phyloP scores from a whole-genome alignment of 192 early-diverging fungal genomes.

The Coemansia sp. region DNA sequence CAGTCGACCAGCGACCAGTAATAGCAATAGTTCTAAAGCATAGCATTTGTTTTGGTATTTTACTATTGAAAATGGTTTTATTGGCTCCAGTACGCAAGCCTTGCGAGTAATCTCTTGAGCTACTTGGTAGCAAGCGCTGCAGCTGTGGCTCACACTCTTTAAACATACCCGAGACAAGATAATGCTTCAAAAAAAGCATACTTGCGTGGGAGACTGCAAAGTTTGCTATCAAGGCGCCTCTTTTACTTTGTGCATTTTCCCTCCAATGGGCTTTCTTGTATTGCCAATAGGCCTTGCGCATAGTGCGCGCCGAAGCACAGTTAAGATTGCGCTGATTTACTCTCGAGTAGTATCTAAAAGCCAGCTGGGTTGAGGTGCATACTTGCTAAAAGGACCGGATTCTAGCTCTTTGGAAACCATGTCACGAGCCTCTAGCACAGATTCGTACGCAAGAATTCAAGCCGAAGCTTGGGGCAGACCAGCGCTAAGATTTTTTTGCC shows the following conservation, averaged over 20 bases:
- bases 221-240: no score
- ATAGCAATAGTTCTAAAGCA: background rate
- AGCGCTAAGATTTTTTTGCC: no score
- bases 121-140: background rate
- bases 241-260: no score
- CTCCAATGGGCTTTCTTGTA: no score
- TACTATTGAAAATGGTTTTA: background rate
- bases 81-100: background rate
- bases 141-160: background rate
- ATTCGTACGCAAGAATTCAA: no score
- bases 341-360: no score
- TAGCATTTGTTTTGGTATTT: background rate
- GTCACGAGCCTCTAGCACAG: background rate
- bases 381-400: background rate
- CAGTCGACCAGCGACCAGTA: background rate
- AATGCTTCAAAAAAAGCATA: background rate
- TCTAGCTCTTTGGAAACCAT: background rate
- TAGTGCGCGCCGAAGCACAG: no score
- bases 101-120: no score
- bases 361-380: background rate
- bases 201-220: constrained; percentile 42
- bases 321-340: background rate
- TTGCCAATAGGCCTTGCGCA: no score
- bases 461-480: background rate
- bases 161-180: background rate